A percentile compares a stretch with the other conserved stretches of the same genome.
Evolutionary conservation across 345 rosid genomes (phyloP).

Genomic region (Salix koriyanagi): DNA sequence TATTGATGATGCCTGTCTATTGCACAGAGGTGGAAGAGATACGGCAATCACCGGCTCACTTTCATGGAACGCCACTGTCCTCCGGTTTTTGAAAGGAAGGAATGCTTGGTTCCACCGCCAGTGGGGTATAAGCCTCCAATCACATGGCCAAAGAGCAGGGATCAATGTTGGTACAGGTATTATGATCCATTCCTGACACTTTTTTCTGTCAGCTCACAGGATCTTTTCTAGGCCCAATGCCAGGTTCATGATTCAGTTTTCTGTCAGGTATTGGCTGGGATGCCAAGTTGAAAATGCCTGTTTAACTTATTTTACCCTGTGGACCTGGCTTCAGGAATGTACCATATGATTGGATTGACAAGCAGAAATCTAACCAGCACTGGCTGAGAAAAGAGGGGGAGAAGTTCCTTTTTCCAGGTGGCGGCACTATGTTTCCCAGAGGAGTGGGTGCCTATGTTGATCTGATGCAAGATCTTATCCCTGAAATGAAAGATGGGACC

Average conservation of each 20-base stretch:
- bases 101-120: slow-evolving; percentile 95
- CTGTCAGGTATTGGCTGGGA: no score
- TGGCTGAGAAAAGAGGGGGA: slow-evolving; percentile 95
- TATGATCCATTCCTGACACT: background rate
- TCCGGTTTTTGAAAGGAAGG: slow-evolving; percentile 77
- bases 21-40: slow-evolving; percentile 89
- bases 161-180: slow-evolving; percentile 97
- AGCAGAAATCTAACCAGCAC: slow-evolving; percentile 88
- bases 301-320: background rate
- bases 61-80: slow-evolving; percentile 98
- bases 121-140: slow-evolving; percentile 88
- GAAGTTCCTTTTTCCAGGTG: slow-evolving; percentile 90
- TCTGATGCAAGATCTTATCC: slow-evolving; percentile 88
- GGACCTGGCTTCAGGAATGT: slow-evolving; percentile 68
- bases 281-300: background rate
- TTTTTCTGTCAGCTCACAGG: background rate
- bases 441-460: slow-evolving; percentile 96
- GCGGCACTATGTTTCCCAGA: slow-evolving; percentile 95
- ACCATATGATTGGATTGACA: slow-evolving; percentile 98
- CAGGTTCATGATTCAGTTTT: background rate
- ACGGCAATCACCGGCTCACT: slow-evolving; percentile 73
- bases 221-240: background rate
- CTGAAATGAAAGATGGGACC: slow-evolving; percentile 89
- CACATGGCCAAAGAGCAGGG: slow-evolving; percentile 92
- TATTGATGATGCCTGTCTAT: slow-evolving; percentile 8